Conservation (phyloP, 176 grass and related monocot genomes). For the Musa troglodytarum region DNA sequence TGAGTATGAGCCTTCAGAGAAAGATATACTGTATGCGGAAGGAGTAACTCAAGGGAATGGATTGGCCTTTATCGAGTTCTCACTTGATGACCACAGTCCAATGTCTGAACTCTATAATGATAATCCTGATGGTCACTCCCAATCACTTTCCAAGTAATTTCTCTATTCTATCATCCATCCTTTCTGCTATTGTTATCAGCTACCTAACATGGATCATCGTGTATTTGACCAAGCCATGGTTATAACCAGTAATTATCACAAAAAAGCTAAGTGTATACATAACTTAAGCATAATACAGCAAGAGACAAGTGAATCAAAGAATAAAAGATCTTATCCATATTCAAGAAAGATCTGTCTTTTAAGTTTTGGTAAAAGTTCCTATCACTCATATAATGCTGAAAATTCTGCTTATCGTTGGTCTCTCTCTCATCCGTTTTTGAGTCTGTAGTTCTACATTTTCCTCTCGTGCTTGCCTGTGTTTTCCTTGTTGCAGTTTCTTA, state of each 20-base stretch:
- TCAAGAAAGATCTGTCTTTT: too few relatives aligned
- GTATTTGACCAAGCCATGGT: background rate
- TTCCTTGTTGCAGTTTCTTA: too few relatives aligned
- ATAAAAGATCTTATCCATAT: background rate
- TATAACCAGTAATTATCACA: background rate
- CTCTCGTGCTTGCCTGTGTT: too few relatives aligned
- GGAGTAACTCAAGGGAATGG: conserved; percentile 96
- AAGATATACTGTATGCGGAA: conserved; percentile 84
- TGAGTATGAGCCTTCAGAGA: conserved; percentile 92
- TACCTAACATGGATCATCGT: background rate
- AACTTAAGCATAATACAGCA: background rate
- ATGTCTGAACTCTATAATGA: conserved; percentile 72
- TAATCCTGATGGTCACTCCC: conserved; percentile 53
- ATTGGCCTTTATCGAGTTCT: conserved; percentile 78
- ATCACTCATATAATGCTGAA: too few relatives aligned
- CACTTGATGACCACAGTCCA: conserved; percentile 71
- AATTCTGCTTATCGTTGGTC: too few relatives aligned
- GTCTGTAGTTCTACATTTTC: too few relatives aligned
- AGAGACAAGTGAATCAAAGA: background rate
- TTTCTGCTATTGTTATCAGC: background rate
- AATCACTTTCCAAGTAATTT: conserved; percentile 58
- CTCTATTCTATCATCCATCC: background rate
- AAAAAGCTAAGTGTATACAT: background rate
- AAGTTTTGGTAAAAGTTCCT: too few relatives aligned
- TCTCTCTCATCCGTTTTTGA: too few relatives aligned